A percentile compares a stretch with the other conserved stretches of the same genome.
Evolutionary conservation across 495 filamentous ascomycete genomes (phyloP).

Genomic region (Tuber melanosporum): DNA sequence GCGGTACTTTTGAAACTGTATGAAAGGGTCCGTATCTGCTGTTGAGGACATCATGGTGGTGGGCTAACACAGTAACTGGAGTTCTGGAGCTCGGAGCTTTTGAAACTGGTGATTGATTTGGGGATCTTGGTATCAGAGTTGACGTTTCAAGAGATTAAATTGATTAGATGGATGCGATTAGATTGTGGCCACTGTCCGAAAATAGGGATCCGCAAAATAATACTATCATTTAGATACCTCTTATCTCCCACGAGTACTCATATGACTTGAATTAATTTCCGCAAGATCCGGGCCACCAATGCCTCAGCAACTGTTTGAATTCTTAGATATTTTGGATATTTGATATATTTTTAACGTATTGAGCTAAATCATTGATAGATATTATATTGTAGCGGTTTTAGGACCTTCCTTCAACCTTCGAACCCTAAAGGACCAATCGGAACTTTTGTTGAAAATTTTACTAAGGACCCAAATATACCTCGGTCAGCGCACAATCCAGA

Average conservation of each 20-base stretch:
- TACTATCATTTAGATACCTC: too few species aligned
- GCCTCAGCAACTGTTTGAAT: not conserved
- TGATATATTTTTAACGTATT: not conserved
- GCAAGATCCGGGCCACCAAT: not conserved
- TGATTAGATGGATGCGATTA: not conserved
- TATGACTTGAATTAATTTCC: too few species aligned
- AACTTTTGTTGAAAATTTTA: not conserved
- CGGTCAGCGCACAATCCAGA: not conserved
- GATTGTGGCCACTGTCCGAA: not conserved
- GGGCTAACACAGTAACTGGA: slow-evolving; percentile 8
- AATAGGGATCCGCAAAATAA: too few species aligned
- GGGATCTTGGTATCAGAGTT: not conserved
- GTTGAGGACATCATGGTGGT: slow-evolving; percentile 67
- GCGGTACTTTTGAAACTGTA: slow-evolving; percentile 79
- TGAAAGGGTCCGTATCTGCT: slow-evolving; percentile 77
- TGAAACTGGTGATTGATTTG: not conserved
- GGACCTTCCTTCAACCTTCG: not conserved
- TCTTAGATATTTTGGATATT: not conserved
- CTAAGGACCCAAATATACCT: not conserved
- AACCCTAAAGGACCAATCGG: not conserved
- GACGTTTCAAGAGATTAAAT: not conserved
- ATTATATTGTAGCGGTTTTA: not conserved
- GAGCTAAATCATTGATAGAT: not conserved
- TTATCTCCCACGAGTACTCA: not conserved
- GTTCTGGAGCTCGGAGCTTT: not conserved